Evolutionary conservation across 306 rosid genomes (phyloP).

Genomic region (Aeschynomene evenia): DNA sequence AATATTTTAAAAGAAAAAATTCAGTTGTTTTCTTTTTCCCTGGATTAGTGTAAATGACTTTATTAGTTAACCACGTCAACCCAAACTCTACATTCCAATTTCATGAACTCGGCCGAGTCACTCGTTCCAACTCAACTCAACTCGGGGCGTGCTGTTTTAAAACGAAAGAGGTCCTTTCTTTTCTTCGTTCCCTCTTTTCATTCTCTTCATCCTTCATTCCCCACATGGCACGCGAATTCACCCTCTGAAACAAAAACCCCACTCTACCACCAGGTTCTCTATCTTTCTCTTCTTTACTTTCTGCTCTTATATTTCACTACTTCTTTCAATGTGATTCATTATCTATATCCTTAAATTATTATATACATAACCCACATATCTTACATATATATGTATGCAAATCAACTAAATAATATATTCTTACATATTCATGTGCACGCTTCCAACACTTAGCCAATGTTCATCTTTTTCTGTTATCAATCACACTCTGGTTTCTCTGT

Average conservation of each 20-base stretch:
- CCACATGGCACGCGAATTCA: constrained; percentile 29
- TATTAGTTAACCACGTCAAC: constrained; percentile 22
- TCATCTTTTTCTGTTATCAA: constrained; percentile 23
- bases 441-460: constrained; percentile 44
- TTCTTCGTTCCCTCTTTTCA: constrained; percentile 30
- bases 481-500: constrained; percentile 24
- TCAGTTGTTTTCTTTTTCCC: neutral
- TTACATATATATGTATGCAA: constrained; percentile 24
- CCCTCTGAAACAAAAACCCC: constrained; percentile 32
- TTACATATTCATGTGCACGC: constrained; percentile 34
- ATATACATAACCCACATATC: neutral
- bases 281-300: neutral
- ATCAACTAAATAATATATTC: constrained; percentile 57
- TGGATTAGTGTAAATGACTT: neutral
- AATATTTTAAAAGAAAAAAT: neutral
- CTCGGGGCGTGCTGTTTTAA: constrained; percentile 29
- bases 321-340: constrained; percentile 30
- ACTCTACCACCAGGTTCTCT: constrained; percentile 41
- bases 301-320: neutral
- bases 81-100: neutral
- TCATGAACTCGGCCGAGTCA: constrained; percentile 31
- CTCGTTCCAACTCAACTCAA: neutral
- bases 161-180: constrained; percentile 9
- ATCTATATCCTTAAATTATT: constrained; percentile 15
- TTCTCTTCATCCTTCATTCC: neutral